Evolutionary conservation across 257 asterid species (phyloP).

Genomic region (Gentiana straminea): DNA sequence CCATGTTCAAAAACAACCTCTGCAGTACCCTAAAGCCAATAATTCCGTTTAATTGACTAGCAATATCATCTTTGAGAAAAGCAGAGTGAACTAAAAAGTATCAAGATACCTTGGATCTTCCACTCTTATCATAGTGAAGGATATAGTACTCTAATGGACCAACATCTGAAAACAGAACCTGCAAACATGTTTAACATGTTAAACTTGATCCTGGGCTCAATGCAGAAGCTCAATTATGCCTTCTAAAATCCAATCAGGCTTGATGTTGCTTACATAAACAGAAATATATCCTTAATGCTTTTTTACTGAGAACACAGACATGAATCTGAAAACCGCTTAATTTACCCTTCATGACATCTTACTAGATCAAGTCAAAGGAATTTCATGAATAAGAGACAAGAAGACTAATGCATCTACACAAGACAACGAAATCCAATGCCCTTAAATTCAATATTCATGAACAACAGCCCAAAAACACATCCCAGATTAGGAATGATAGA

Average conservation of each 20-base stretch:
- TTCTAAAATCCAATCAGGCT: too few relatives aligned
- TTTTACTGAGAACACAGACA: not conserved
- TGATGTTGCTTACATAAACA: too few relatives aligned
- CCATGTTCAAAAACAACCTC: conserved; percentile 44
- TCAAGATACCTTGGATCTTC: conserved; percentile 36
- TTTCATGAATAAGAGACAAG: too few relatives aligned
- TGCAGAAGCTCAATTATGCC: too few relatives aligned
- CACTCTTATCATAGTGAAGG: conserved; percentile 38
- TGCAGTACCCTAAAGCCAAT: conserved; percentile 21
- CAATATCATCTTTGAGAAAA: not conserved
- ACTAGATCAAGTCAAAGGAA: too few relatives aligned
- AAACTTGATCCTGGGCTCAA: not conserved
- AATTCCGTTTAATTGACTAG: not conserved
- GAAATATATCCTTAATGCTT: not conserved
- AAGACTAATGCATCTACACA: too few relatives aligned
- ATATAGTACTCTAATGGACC: conserved; percentile 34
- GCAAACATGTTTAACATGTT: conserved; percentile 5
- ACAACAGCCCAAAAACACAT: too few relatives aligned
- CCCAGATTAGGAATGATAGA: too few relatives aligned
- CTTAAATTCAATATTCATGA: too few relatives aligned
- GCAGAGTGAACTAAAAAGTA: not conserved
- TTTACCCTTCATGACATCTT: too few relatives aligned
- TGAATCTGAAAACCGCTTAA: too few relatives aligned
- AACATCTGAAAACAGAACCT: conserved; percentile 39
- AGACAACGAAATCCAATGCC: too few relatives aligned